Conservation (phyloP, 2,329 filamentous ascomycete genomes). For the Orbilia ellipsospora region DNA sequence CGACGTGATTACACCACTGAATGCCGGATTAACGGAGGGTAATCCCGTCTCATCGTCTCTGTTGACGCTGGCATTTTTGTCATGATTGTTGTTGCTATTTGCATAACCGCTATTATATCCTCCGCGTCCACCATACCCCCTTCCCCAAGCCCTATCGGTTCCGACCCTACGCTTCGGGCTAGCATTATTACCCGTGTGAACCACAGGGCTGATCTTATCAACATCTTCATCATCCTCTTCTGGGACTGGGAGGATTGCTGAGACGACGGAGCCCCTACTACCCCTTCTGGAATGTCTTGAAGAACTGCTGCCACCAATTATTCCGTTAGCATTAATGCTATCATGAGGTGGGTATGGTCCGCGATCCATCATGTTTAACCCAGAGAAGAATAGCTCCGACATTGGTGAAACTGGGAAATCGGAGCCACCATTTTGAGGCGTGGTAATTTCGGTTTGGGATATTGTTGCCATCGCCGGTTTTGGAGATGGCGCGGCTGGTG, state of each 20-base stretch:
- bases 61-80: neutral
- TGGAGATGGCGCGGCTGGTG: conserved; percentile 20
- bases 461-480: conserved; percentile 14
- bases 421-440: neutral
- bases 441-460: conserved; percentile 8
- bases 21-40: conserved; percentile 9
- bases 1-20: conserved; percentile 20
- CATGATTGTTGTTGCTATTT: neutral
- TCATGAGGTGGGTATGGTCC: conserved; percentile 10
- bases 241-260: conserved; percentile 34
- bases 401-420: conserved; percentile 27
- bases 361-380: conserved; percentile 31
- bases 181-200: neutral
- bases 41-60: conserved; percentile 16
- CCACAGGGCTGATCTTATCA: conserved; percentile 25
- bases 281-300: conserved; percentile 30
- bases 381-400: conserved; percentile 44
- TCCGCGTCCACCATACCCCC: conserved; percentile 44
- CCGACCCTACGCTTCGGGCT: conserved; percentile 2
- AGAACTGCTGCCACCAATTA: neutral
- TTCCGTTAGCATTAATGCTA: neutral
- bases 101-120: conserved; percentile 30
- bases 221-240: conserved; percentile 40
- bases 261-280: conserved; percentile 36
- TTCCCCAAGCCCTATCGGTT: conserved; percentile 33